Evolutionary conservation across 192 early-diverging fungal genomes (phyloP).

Genomic region (Endogone sp.): DNA sequence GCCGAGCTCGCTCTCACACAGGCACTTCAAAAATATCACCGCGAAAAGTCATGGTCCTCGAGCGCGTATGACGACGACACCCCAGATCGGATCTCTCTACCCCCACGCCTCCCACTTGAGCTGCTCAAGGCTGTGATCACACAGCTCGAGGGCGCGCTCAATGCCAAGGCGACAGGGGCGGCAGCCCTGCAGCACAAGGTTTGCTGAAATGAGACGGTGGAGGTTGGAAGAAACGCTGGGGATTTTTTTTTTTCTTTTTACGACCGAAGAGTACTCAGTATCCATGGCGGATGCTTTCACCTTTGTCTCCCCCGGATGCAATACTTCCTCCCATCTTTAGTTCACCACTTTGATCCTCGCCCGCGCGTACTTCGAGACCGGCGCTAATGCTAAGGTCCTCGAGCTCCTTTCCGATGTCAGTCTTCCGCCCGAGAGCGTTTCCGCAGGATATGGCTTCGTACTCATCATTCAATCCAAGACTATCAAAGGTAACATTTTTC

Average conservation of each 20-base stretch:
- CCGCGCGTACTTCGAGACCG: constrained; percentile 50
- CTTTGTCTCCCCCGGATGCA: neutral
- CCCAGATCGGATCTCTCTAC: constrained; percentile 15
- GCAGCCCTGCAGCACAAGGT: neutral
- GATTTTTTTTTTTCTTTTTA: constrained; percentile 7
- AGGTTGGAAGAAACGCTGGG: neutral
- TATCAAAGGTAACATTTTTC: constrained; percentile 46
- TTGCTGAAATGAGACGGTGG: neutral
- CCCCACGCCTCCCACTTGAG: constrained; percentile 7
- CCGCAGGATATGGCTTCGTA: constrained; percentile 53
- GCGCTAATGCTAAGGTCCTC: constrained; percentile 42
- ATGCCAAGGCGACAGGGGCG: neutral
- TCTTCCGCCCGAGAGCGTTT: constrained; percentile 26
- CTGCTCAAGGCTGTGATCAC: constrained; percentile 13
- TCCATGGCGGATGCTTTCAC: neutral
- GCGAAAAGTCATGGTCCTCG: neutral
- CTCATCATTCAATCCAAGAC: constrained; percentile 50
- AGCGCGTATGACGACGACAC: constrained; percentile 17
- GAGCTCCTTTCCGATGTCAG: constrained; percentile 26
- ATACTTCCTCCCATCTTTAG: constrained; percentile 9
- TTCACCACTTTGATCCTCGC: constrained; percentile 52
- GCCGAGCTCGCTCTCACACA: constrained; percentile 30
- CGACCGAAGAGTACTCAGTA: no score
- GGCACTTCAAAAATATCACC: constrained; percentile 3
- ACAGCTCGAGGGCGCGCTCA: constrained; percentile 8